Percentiles rank a stretch among this genome's conserved stretches.
These are phyloP conservation scores for Arachis hypogaea DNA, from an alignment of 306 rosid species.

Conservation along the genomic window DNA sequence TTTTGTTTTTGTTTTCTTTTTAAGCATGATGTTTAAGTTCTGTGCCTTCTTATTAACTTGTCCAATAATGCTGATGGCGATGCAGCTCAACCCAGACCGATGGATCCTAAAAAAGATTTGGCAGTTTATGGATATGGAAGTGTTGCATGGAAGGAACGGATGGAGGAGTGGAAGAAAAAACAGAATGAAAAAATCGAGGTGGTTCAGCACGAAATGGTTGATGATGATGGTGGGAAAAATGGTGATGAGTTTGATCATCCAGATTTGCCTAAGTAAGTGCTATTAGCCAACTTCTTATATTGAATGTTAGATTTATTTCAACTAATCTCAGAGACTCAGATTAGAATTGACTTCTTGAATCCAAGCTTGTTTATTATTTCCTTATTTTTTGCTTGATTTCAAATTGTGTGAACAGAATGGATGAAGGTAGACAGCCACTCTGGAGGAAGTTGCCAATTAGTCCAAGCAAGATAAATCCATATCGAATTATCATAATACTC, in stretches of 20 bases:
- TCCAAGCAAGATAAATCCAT: constrained; percentile 92
- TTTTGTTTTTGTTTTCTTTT: constrained; percentile 14
- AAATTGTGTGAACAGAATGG: constrained; percentile 65
- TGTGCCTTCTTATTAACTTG: constrained; percentile 21
- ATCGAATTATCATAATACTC: constrained; percentile 73
- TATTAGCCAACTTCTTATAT: constrained; percentile 17
- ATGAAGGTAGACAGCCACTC: constrained; percentile 93
- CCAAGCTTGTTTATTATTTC: background rate
- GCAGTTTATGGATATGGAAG: constrained; percentile 91
- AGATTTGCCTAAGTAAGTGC: constrained; percentile 78
- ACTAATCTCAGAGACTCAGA: background rate
- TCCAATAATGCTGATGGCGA: constrained; percentile 12
- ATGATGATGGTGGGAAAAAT: constrained; percentile 47
- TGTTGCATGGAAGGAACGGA: constrained; percentile 88
- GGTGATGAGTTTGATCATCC: constrained; percentile 58
- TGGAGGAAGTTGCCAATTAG: constrained; percentile 80
- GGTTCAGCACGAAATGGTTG: constrained; percentile 62
- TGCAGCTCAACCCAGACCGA: constrained; percentile 76
- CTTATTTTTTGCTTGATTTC: background rate
- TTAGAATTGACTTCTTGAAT: background rate
- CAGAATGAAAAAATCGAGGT: constrained; percentile 76
- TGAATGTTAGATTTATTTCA: background rate
- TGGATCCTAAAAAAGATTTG: constrained; percentile 90
- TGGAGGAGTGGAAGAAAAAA: constrained; percentile 91
- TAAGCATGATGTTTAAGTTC: background rate